Conservation (phyloP, 257 asterid genomes). For the Vinca minor region DNA sequence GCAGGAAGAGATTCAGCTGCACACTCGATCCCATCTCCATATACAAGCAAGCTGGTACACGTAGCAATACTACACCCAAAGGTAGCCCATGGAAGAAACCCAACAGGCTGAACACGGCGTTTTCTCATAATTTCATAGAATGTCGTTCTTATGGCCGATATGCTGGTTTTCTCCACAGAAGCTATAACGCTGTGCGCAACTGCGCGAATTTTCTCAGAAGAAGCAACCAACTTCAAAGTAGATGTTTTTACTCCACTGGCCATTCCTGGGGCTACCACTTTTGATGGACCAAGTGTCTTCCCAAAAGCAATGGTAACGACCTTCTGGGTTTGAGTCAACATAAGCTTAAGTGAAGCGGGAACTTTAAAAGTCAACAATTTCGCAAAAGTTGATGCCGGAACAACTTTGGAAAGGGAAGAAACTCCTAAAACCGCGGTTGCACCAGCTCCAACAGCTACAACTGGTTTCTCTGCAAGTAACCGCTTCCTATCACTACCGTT, state of each 20-base stretch:
- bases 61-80: slow-evolving; percentile 84
- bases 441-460: slow-evolving; percentile 92
- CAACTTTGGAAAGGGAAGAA: slow-evolving; percentile 67
- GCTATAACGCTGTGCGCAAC: slow-evolving; percentile 75
- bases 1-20: slow-evolving; percentile 75
- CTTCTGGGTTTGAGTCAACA: slow-evolving; percentile 59
- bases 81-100: slow-evolving; percentile 72
- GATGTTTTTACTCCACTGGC: slow-evolving; percentile 46
- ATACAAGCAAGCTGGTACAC: slow-evolving; percentile 58
- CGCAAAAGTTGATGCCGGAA: slow-evolving; percentile 61
- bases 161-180: slow-evolving; percentile 76
- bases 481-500: slow-evolving; percentile 30
- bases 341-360: slow-evolving; percentile 61
- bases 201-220: slow-evolving; percentile 72
- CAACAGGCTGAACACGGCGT: slow-evolving; percentile 41
- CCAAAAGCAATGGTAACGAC: slow-evolving; percentile 45
- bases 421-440: slow-evolving; percentile 82
- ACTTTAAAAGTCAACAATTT: slow-evolving; percentile 55
- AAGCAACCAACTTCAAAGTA: slow-evolving; percentile 43
- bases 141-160: slow-evolving; percentile 80
- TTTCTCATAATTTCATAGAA: slow-evolving; percentile 87
- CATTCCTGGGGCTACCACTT: slow-evolving; percentile 43
- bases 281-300: slow-evolving; percentile 49
- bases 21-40: slow-evolving; percentile 91
- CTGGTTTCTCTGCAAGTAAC: slow-evolving; percentile 54